A percentile compares a stretch with the other conserved stretches of the same genome.
Conservation (phyloP, 371 early-diverging fungal species). For the Mortierella sp. region DNA sequence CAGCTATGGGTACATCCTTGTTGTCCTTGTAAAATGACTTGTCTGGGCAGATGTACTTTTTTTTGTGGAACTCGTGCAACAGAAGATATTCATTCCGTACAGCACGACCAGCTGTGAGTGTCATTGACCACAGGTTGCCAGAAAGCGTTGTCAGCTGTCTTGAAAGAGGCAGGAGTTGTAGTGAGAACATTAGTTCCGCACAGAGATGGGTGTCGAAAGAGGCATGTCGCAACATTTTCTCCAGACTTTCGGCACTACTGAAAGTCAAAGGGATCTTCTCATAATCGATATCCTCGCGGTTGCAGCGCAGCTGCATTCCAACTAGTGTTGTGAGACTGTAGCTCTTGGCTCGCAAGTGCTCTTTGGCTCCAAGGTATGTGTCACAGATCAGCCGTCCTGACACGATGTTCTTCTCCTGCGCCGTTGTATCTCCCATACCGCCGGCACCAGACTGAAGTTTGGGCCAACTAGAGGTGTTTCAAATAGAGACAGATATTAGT, state of each 20-base stretch:
- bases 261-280: slow-evolving; percentile 82
- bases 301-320: slow-evolving; percentile 77
- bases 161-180: slow-evolving; percentile 94
- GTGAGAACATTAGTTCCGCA: slow-evolving; percentile 83
- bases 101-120: slow-evolving; percentile 94
- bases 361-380: slow-evolving; percentile 92
- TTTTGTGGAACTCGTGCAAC: slow-evolving; percentile 95
- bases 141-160: slow-evolving; percentile 93
- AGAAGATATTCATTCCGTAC: slow-evolving; percentile 98
- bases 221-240: slow-evolving; percentile 81
- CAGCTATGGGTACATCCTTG: slow-evolving; percentile 7
- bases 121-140: slow-evolving; percentile 93
- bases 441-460: slow-evolving; percentile 85
- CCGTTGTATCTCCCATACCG: slow-evolving; percentile 84
- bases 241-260: slow-evolving; percentile 65
- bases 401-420: slow-evolving; percentile 77
- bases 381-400: slow-evolving; percentile 96
- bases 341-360: slow-evolving; percentile 86
- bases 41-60: slow-evolving; percentile 94
- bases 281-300: slow-evolving; percentile 89
- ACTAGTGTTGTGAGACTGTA: slow-evolving; percentile 88
- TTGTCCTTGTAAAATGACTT: slow-evolving; percentile 57
- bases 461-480: slow-evolving; percentile 75
- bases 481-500: too few relatives aligned
- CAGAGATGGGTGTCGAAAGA: slow-evolving; percentile 89